These are phyloP conservation scores for Eucalyptus lansdowneana DNA, from an alignment of 345 rosid genomes.

Conservation along the genomic window DNA sequence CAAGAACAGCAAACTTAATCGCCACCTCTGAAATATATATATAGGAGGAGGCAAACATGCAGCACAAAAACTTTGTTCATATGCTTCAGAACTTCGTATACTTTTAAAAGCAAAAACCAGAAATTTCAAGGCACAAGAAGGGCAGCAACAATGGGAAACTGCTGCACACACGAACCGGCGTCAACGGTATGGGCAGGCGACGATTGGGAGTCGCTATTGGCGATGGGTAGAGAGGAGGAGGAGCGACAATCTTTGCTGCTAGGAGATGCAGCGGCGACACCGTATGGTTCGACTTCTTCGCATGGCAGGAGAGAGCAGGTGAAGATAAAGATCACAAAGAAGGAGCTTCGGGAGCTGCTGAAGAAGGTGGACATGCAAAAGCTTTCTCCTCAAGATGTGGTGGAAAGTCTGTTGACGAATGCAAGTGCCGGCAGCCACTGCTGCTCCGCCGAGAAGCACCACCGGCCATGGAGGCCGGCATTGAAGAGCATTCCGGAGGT, in stretches of 20 bases:
- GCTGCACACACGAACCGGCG: background rate
- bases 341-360: slow-evolving; percentile 45
- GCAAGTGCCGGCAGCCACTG: background rate
- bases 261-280: background rate
- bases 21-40: background rate
- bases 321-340: slow-evolving; percentile 65
- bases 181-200: background rate
- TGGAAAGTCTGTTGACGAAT: background rate
- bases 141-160: background rate
- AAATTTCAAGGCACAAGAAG: background rate
- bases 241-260: background rate
- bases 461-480: slow-evolving; percentile 50
- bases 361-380: slow-evolving; percentile 25
- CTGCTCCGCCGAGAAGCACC: background rate
- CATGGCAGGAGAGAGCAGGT: slow-evolving; percentile 4
- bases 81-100: background rate
- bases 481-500: slow-evolving; percentile 74
- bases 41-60: background rate
- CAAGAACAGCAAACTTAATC: background rate
- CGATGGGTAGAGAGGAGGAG: background rate
- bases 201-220: background rate
- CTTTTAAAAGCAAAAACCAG: background rate
- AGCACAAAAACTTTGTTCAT: background rate
- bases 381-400: slow-evolving; percentile 19
- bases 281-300: background rate